phyloP scores from a whole-genome alignment of 164 flowering plant genomes.

The Berberis thunbergii region DNA sequence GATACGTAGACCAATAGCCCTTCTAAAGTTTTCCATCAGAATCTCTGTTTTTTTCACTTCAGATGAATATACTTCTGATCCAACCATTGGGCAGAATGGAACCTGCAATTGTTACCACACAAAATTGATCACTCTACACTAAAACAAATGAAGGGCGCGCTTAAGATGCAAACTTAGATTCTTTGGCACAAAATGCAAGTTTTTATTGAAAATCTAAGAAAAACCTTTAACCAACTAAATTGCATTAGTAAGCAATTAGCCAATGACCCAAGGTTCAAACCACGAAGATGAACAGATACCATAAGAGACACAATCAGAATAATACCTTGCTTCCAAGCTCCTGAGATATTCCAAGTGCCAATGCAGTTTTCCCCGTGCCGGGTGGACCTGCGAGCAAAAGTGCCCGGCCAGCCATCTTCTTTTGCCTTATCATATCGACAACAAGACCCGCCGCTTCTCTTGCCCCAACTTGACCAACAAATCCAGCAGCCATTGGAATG shows the following conservation, averaged over 20 bases:
- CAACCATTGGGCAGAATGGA: constrained; percentile 99
- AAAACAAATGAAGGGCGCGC: too few species aligned
- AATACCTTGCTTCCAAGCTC: constrained; percentile 95
- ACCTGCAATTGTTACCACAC: constrained; percentile 60
- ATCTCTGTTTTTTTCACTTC: constrained; percentile 99
- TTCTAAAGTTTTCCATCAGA: constrained; percentile 92
- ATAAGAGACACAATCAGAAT: background rate
- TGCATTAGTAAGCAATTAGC: too few species aligned
- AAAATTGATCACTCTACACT: too few species aligned
- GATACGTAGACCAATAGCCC: constrained; percentile 95
- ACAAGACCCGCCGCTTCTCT: constrained; percentile 95
- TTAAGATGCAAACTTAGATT: too few species aligned
- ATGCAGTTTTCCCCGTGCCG: constrained; percentile 97
- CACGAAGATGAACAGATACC: too few species aligned
- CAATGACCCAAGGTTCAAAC: too few species aligned
- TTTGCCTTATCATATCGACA: constrained; percentile 89
- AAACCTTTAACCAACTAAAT: too few species aligned
- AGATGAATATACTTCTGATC: constrained; percentile 95
- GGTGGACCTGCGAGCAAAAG: constrained; percentile 96
- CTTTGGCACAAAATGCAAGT: too few species aligned
- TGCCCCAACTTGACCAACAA: constrained; percentile 85
- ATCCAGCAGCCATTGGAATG: constrained; percentile 72
- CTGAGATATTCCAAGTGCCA: constrained; percentile 90
- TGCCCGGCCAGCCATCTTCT: constrained; percentile 97
- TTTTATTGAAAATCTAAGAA: too few species aligned